These are phyloP conservation scores for Backusella psychrophila DNA, from an alignment of 192 early-diverging fungal genomes.

Conservation along the genomic window DNA sequence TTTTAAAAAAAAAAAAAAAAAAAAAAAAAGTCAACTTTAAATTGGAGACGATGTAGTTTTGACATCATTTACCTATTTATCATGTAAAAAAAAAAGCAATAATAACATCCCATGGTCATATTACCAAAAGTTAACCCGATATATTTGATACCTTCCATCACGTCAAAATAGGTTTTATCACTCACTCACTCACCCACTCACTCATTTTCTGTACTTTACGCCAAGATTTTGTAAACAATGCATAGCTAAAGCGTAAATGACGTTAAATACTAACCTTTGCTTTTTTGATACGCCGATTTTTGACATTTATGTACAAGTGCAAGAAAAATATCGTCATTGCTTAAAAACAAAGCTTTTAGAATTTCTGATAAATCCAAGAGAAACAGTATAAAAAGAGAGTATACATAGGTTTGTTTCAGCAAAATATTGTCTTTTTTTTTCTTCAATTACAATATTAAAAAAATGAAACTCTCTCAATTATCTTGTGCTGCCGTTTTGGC, in stretches of 20 bases:
- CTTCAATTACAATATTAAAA: background rate
- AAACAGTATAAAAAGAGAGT: background rate
- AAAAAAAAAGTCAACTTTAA: no score
- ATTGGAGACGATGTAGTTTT: no score
- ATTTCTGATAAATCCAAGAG: background rate
- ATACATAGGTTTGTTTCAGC: background rate
- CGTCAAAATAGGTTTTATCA: background rate
- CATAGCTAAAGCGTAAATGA: background rate
- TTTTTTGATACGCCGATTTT: background rate
- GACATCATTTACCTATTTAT: no score
- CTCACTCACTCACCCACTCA: no score
- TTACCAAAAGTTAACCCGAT: background rate
- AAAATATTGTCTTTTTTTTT: background rate
- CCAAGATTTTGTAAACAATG: background rate
- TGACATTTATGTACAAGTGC: background rate
- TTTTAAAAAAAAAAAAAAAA: no score
- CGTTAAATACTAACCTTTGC: background rate
- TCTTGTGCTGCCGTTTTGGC: background rate
- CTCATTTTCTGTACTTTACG: background rate
- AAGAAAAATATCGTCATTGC: background rate
- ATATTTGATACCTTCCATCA: background rate
- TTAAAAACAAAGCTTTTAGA: background rate
- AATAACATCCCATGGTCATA: background rate
- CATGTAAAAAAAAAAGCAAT: background rate
- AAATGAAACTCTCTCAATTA: background rate